These are phyloP conservation scores for Fusarium sp. DNA, from an alignment of 2,329 filamentous ascomycete species.

Conservation along the genomic window DNA sequence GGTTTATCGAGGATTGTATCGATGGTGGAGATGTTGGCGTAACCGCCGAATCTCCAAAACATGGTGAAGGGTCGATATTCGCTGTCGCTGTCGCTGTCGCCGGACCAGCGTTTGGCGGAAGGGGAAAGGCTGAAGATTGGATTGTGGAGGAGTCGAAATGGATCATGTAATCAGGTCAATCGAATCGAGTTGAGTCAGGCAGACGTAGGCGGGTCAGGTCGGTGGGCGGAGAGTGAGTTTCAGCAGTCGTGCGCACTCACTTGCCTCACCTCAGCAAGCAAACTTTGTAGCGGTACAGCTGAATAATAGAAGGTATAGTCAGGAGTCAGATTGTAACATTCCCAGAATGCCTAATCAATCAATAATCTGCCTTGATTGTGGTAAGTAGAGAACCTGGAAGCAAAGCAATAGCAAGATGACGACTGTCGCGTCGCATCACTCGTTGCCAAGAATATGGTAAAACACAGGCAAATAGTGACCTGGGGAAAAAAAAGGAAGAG, in stretches of 20 bases:
- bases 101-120: slow-evolving; percentile 45
- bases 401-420: slow-evolving; percentile 1
- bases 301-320: neutral
- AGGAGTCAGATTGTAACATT: slow-evolving; percentile 18
- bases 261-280: slow-evolving; percentile 7
- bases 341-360: slow-evolving; percentile 30
- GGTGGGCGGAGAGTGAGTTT: slow-evolving; percentile 26
- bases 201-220: slow-evolving; percentile 37
- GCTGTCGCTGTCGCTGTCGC: slow-evolving; percentile 49
- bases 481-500: slow-evolving; percentile 5
- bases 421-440: slow-evolving; percentile 25
- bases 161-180: slow-evolving; percentile 45
- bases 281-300: slow-evolving; percentile 7
- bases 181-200: slow-evolving; percentile 27
- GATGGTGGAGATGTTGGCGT: slow-evolving; percentile 96
- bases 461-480: slow-evolving; percentile 2
- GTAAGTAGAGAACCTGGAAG: slow-evolving; percentile 1
- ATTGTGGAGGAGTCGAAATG: slow-evolving; percentile 40
- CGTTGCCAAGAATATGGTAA: neutral
- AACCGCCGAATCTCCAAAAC: slow-evolving; percentile 99
- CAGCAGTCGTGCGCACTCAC: slow-evolving; percentile 13
- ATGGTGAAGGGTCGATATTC: slow-evolving; percentile 71
- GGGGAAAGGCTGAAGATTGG: slow-evolving; percentile 28
- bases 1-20: slow-evolving; percentile 97
- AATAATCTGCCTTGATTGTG: slow-evolving; percentile 11